phyloP scores from a whole-genome alignment of 768 basidiomycete species.

The Asterophora lycoperdoides region DNA sequence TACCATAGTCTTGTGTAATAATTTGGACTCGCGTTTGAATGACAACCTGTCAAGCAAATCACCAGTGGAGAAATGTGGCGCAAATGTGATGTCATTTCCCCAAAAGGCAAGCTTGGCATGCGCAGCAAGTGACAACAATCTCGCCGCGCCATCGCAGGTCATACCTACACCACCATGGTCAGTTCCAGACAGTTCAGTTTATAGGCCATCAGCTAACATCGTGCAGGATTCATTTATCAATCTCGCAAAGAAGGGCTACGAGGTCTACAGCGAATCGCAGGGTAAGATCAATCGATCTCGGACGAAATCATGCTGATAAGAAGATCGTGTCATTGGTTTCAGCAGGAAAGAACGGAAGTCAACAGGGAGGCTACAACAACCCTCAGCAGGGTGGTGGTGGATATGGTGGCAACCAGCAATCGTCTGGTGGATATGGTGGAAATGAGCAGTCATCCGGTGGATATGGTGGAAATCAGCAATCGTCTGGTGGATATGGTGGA shows the following conservation, averaged over 20 bases:
- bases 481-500: no score
- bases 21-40: conserved; percentile 1
- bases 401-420: no score
- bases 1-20: not conserved
- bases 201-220: not conserved
- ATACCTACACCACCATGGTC: conserved; percentile 13
- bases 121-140: not conserved
- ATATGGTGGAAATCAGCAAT: no score
- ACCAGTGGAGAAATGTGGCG: no score
- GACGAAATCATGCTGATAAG: conserved; percentile 16
- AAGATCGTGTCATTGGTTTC: conserved; percentile 9
- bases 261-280: conserved; percentile 49
- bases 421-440: no score
- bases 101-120: not conserved
- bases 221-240: conserved; percentile 64
- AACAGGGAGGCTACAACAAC: conserved; percentile 44
- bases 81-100: conserved; percentile 3
- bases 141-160: not conserved
- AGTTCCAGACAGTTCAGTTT: not conserved
- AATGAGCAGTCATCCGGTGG: no score
- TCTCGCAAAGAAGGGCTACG: conserved; percentile 63
- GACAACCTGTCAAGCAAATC: no score
- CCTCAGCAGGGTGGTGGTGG: conserved; percentile 17
- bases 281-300: conserved; percentile 26
- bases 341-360: conserved; percentile 34